Base-by-base conservation (phyloP, 2,329 filamentous ascomycete genomes). In the Metarhizium anisopliae region DNA sequence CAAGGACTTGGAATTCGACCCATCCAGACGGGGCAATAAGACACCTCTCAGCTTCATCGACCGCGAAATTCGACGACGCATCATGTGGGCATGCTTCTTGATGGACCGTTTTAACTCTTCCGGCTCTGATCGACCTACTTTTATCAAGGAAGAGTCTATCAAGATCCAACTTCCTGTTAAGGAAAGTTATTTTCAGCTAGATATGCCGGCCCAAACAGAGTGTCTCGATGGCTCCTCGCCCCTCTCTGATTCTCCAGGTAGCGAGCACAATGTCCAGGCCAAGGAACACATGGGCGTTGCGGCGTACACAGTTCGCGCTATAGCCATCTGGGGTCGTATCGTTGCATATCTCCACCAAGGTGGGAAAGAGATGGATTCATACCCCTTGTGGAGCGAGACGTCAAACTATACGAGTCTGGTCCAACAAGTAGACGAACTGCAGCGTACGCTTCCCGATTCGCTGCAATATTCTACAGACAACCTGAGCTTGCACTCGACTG, bases 71-170 rank as follows among this genome's bases (percentile, higher is more conserved):
- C 82, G 94, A 58, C 79, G 94, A 62, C 83, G 94, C 56, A 94
- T 91, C 2, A 97, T 99, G 93, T 99, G 94, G 94, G 89, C 92
- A 13, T 97, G 93, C 67, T 96, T 96, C 66, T 72, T 96, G 56
- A 96, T 97, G 92, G 94, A 99, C 68, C 85, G 93, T 0, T 96
- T 96, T 76, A 96, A 95, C 71, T 96, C 93, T 0, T 96, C 92
- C 1, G 93, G 94, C 2, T 95, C 90, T 2, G 92, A 96, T 64
- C 82, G 93, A 42, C 94, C 94, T 20, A 89, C 90, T 54, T 96
- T 96, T 62, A 87, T 96, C 55, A 87, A 89, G 61, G 91, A 96
- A 68, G 89, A 94, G 61, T 90, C 89, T 55, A 81, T 97, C 59
- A 86, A 90, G 62, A 90, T 96, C 16, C 93, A 94, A 60, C 74